Base-by-base conservation (phyloP, 2,329 filamentous ascomycete species). In the Aspergillus glaucus region DNA sequence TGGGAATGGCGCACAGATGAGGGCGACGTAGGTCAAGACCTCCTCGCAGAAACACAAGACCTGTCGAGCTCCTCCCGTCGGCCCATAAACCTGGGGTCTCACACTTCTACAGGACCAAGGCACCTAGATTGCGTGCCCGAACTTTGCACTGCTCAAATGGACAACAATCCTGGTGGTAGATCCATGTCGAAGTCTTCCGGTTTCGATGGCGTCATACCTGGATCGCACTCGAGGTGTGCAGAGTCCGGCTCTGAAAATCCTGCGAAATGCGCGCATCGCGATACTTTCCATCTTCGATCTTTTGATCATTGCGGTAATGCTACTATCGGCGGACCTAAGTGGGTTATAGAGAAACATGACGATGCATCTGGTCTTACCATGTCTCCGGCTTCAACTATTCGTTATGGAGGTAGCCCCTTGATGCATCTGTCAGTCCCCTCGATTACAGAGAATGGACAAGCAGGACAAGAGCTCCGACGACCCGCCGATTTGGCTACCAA, bases 1-100 rank as follows among this genome's bases (percentile, higher is more conserved):
- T 60, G 56, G 60, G 49, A 51, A 46, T 63, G 57, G 55, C 40
- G 51, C 12, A 52, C 46, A 19, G 39, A 52, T n/a, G 43, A 55
- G 24, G 58, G 55, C 12, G 42, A 47, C n/a, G 40, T 53, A 30
- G 58, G 58, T 32, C 62, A 62, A 41, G 57, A 65, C 41, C 55
- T 66, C 19, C 59, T 66, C 44, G 51, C 53, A 24, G 51, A 52
- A 40, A 48, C 37, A 19, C 5, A 12, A 40, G 10, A 12, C 9
- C 17, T 19, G 17, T 21, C 37, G 19, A 40, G 19, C 17, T 21
- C 17, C 17, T 19, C 7, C 15, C 37, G 19, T 40, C 9, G 3
- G 12, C 17, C 15, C 34, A 36, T n/a, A 3, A 36, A 36, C 2
- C 14, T 14, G 8, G 34, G 14, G 34, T 17, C n/a, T 9, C 14